Conservation (phyloP, 192 early-diverging fungal genomes). For the Podila epicladia region DNA sequence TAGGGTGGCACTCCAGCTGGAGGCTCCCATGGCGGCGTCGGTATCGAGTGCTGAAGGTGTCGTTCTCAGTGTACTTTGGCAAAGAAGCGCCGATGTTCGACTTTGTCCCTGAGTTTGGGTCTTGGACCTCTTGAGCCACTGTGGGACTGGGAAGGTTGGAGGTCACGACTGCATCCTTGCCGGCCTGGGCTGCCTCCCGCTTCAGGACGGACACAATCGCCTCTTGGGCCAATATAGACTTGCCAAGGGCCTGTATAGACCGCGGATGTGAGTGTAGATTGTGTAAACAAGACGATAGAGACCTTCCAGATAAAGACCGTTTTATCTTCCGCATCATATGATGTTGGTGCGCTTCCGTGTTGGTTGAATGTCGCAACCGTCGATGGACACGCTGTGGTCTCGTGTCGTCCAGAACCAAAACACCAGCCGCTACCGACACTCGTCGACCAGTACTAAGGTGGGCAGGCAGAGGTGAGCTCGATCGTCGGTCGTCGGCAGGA, state of each 20-base stretch:
- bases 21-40: conserved; percentile 46
- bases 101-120: too few species aligned
- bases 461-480: conserved; percentile 11
- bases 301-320: conserved; percentile 20
- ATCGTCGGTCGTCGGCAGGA: background rate
- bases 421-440: conserved; percentile 46
- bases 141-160: background rate
- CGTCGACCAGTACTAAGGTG: conserved; percentile 29
- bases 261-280: conserved; percentile 27
- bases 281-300: conserved; percentile 21
- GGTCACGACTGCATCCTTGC: conserved; percentile 14
- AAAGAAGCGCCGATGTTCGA: background rate
- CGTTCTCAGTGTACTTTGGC: background rate
- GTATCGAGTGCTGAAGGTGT: background rate
- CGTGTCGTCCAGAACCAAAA: conserved; percentile 34
- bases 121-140: too few species aligned
- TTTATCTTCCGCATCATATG: conserved; percentile 29
- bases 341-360: conserved; percentile 13
- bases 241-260: background rate
- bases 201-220: conserved; percentile 56
- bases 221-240: conserved; percentile 24
- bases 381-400: conserved; percentile 22
- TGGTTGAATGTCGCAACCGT: conserved; percentile 22
- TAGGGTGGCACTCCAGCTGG: conserved; percentile 24
- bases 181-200: conserved; percentile 48